Base-by-base conservation (phyloP, 2,329 filamentous ascomycete genomes). In the Aspergillus oerlinghausenensis region DNA sequence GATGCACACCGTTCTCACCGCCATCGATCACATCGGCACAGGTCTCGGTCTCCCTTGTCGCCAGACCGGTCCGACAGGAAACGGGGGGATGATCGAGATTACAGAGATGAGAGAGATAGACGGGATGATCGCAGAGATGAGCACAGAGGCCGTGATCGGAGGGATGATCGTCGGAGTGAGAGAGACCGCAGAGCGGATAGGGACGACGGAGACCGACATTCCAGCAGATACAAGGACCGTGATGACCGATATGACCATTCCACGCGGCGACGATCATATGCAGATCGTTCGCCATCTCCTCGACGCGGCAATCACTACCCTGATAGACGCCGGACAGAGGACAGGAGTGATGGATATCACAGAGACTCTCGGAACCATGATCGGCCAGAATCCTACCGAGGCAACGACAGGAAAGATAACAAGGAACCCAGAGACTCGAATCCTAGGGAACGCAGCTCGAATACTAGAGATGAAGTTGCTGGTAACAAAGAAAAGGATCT, bases 241-340 rank as follows among this genome's bases (percentile, higher is more conserved):
- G 67, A 67, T 38, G 62, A 65, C n/a, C 62, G 57, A 26, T 58
- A 65, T 42, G 60, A 66, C 38, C 60, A 65, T 26, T 61, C 65
- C 40, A 52, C 61, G 17, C 64, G 63, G 38, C 65, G 64, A 28
- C 52, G 38, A 3, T 61, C 62, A 11, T 51, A 52, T 43, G 56
- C 55, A 23, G 60, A 61, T n/a, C 59, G 60, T 55, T 68, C 67
- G n/a, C 62, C 64, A 5, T 65, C 67, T 11, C 62, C 66, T 49
- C 65, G 55, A 6, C 55, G 58, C 21, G 53, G 59, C 40, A 51
- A 59, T 43, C 49, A 55, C 14, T 11, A 52, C 28, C 50, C 50
- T 4, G 61, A 63, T 38, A 58, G 56, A 51, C 62, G 54, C 23
- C 55, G 56, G 3, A 19, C 52, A 14, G 60, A 64, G 3, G 62